Percentiles rank a stretch among this genome's conserved stretches.
These are phyloP conservation scores for Citrus australasica DNA, from an alignment of 345 rosid genomes.

Conservation along the genomic window DNA sequence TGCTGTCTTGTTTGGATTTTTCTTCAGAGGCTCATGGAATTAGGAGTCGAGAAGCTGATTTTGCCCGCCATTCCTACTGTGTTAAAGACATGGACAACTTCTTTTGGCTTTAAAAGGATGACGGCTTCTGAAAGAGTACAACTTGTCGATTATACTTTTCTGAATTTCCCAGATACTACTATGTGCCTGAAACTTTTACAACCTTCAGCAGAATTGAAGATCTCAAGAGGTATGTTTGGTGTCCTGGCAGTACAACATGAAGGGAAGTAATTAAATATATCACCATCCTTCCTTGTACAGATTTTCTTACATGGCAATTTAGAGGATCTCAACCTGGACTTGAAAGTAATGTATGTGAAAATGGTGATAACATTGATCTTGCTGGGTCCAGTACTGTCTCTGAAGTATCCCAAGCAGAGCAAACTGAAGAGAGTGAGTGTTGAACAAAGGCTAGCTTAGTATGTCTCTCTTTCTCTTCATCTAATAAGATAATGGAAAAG, in stretches of 20 bases:
- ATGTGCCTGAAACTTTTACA: conserved; percentile 61
- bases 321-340: conserved; percentile 31
- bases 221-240: conserved; percentile 2
- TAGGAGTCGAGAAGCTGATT: conserved; percentile 72
- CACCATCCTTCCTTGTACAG: not conserved
- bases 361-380: conserved; percentile 24
- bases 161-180: conserved; percentile 69
- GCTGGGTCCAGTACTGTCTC: conserved; percentile 35
- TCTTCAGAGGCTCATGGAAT: conserved; percentile 50
- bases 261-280: not conserved
- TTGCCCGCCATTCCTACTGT: conserved; percentile 72
- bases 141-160: conserved; percentile 47
- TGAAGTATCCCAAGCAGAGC: conserved; percentile 34
- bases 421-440: conserved; percentile 24
- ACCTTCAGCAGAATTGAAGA: conserved; percentile 11
- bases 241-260: not conserved
- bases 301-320: conserved; percentile 12
- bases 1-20: not conserved
- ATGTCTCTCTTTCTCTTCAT: conserved; percentile 31
- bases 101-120: conserved; percentile 34
- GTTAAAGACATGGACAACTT: conserved; percentile 53
- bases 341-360: conserved; percentile 15
- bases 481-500: not conserved
- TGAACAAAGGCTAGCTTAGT: conserved; percentile 34
- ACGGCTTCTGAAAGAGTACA: conserved; percentile 43